Base-by-base conservation (phyloP, 192 early-diverging fungal species). In the Backusella tarrabulga region DNA sequence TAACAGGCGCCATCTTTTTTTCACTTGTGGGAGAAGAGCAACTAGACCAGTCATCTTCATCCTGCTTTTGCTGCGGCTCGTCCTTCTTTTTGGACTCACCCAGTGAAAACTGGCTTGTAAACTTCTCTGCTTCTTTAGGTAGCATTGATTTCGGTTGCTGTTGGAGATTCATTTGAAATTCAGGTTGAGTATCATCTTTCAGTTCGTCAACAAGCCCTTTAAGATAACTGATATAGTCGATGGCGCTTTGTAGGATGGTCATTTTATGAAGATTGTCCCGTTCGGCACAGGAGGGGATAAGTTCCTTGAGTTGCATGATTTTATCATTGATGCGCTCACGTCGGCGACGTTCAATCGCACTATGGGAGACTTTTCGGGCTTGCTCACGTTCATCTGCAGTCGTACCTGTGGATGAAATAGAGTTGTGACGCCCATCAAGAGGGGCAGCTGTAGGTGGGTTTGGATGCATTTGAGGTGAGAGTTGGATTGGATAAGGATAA, bases 311-410 rank as follows among this genome's bases (percentile, higher is more conserved):
- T 60, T 93, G 88, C 46, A 90, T 76, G 34, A 97, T 92, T 79
- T 93, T 91, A 71, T 91, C 90, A 79, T 97, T 97, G 77, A 93
- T 97, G 34, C 92, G 87, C 73, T 96, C 94, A 32, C 96, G 91
- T 42, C 95, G 90, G 46, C 91, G 84, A 4, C 94, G 87, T 81
- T 97, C 96, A 74, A 95, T 96, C 0, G 90, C 91, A 21, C 93
- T 94, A 69, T 97, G 96, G 3, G 93, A 92, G 12, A 91, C 88
- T 72, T 95, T 95, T 34, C 96, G 89, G 71, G 90, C 88, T 77
- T 85, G 76, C 68, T 95, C 93, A 50, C 91, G 87, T 79, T 88
- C 85, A 67, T 88, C 87, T 15, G 86, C 81, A 42, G 71, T 72
- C 4, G 71, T 50, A 3, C 21, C 26, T 21, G 23, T 72, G 29